Evolutionary conservation across 2,329 filamentous ascomycete genomes (phyloP).

Genomic region (Chrysoporthe cubensis): DNA sequence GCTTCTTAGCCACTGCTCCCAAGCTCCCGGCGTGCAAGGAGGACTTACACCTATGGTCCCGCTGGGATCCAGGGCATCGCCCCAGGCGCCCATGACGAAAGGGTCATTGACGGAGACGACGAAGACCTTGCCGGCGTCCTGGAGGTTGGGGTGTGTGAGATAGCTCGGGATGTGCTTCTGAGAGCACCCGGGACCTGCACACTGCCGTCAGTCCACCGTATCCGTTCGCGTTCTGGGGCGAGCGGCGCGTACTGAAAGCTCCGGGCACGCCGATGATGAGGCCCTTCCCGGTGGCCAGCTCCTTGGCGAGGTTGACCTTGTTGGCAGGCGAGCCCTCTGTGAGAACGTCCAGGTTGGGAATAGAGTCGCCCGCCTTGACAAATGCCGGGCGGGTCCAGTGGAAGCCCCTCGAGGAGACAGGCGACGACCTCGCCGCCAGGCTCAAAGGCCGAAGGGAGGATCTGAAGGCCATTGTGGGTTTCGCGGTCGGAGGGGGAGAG

Average conservation of each 20-base stretch:
- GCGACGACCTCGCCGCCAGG: slow-evolving; percentile 23
- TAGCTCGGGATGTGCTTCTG: slow-evolving; percentile 80
- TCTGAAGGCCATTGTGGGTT: slow-evolving; percentile 26
- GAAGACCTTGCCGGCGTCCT: slow-evolving; percentile 81
- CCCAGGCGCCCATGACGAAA: slow-evolving; percentile 97
- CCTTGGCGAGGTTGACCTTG: slow-evolving; percentile 83
- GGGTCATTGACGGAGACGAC: slow-evolving; percentile 93
- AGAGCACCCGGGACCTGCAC: slow-evolving; percentile 51
- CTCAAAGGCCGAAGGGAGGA: slow-evolving; percentile 22
- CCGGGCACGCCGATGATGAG: slow-evolving; percentile 86
- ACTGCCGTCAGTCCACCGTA: slow-evolving; percentile 1
- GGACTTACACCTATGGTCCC: slow-evolving; percentile 75
- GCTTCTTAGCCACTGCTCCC: neutral
- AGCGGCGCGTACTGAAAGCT: slow-evolving; percentile 59
- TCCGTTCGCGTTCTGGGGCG: neutral
- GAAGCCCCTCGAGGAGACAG: slow-evolving; percentile 50
- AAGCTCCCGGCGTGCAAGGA: neutral
- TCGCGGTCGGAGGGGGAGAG: neutral
- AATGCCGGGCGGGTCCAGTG: slow-evolving; percentile 64
- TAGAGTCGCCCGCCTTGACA: slow-evolving; percentile 77
- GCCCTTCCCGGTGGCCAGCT: slow-evolving; percentile 72
- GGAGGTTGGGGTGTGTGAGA: slow-evolving; percentile 77
- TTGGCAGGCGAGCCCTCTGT: slow-evolving; percentile 87
- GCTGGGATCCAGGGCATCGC: slow-evolving; percentile 73
- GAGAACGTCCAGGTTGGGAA: slow-evolving; percentile 78